phyloP scores from a whole-genome alignment of 208 protist genomes.

The Borovskyia barvae region DNA sequence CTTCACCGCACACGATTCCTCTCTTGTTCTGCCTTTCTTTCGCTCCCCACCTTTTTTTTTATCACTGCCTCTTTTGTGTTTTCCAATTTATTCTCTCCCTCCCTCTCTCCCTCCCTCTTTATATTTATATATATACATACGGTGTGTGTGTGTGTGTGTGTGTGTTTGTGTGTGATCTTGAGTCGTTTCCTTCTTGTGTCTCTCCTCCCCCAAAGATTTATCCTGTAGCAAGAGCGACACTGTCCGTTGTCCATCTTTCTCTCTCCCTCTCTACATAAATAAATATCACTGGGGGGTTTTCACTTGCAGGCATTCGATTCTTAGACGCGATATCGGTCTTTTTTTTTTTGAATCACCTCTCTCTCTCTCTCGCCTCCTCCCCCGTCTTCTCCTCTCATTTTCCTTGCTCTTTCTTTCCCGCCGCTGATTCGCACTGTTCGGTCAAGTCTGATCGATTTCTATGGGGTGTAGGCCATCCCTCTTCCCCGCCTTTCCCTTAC shows the following conservation, averaged over 20 bases:
- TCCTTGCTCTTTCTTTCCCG: slow-evolving; percentile 17
- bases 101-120: background rate
- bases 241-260: too few relatives aligned
- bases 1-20: too few relatives aligned
- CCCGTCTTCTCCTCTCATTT: background rate
- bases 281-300: too few relatives aligned
- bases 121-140: background rate
- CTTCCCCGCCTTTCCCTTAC: background rate
- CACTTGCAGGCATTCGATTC: too few relatives aligned
- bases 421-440: background rate
- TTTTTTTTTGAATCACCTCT: too few relatives aligned
- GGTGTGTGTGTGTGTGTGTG: too few relatives aligned
- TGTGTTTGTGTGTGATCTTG: too few relatives aligned
- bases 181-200: too few relatives aligned
- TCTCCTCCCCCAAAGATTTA: too few relatives aligned
- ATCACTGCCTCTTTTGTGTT: background rate
- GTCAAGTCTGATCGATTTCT: background rate
- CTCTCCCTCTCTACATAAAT: too few relatives aligned
- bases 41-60: background rate
- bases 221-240: too few relatives aligned
- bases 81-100: background rate
- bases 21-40: background rate
- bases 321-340: background rate
- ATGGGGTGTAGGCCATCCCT: slow-evolving; percentile 4
- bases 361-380: background rate